Percentiles rank a stretch among this genome's conserved stretches.
Evolutionary conservation across 2,329 filamentous ascomycete species (phyloP).

Genomic region (Berkeleyomyces basicola): DNA sequence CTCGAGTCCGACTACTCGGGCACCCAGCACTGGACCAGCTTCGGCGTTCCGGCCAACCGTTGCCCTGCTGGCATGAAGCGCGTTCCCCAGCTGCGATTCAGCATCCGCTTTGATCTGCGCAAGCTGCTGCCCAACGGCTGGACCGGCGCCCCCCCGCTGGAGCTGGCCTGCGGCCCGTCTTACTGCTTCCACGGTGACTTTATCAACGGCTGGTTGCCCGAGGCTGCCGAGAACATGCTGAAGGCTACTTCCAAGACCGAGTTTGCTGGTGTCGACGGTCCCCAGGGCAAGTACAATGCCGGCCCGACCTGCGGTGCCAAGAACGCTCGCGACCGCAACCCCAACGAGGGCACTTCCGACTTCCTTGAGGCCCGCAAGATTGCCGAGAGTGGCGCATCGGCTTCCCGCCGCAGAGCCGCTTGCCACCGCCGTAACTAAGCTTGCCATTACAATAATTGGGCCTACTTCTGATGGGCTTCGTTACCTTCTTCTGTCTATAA

Average conservation of each 20-base stretch:
- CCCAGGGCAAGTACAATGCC: constrained; percentile 20
- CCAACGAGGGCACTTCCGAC: constrained; percentile 7
- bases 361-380: neutral
- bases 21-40: constrained; percentile 1
- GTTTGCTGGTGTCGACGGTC: constrained; percentile 7
- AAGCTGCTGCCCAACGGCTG: constrained; percentile 27
- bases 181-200: constrained; percentile 31
- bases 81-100: constrained; percentile 31
- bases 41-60: constrained; percentile 17
- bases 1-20: constrained; percentile 16
- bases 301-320: neutral
- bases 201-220: constrained; percentile 29
- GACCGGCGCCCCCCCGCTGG: constrained; percentile 26
- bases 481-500: neutral
- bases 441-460: neutral
- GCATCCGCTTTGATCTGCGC: constrained; percentile 29
- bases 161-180: constrained; percentile 26
- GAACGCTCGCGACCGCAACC: constrained; percentile 6
- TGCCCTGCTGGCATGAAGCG: constrained; percentile 28
- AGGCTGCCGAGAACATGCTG: constrained; percentile 19
- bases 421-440: neutral
- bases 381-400: neutral
- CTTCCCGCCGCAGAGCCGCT: neutral
- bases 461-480: neutral
- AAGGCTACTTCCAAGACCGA: constrained; percentile 6